Evolutionary conservation across 192 early-diverging fungal genomes (phyloP).

Genomic region (Coemansia sp.): DNA sequence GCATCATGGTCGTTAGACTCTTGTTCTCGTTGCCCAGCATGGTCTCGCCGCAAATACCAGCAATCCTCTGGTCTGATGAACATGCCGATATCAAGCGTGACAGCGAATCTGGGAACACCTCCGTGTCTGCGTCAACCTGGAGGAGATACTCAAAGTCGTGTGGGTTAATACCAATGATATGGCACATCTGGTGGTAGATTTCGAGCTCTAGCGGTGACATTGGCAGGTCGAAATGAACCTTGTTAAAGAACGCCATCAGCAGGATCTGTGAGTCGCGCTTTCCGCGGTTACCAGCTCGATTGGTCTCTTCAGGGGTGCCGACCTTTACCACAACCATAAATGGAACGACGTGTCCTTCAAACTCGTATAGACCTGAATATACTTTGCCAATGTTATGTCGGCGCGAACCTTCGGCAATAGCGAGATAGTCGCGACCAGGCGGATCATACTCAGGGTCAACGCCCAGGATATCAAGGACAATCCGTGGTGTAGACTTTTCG

Average conservation of each 20-base stretch:
- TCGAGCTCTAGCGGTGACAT: slow-evolving; percentile 93
- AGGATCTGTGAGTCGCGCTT: slow-evolving; percentile 95
- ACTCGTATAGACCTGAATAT: slow-evolving; percentile 88
- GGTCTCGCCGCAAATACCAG: slow-evolving; percentile 91
- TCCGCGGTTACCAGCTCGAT: slow-evolving; percentile 85
- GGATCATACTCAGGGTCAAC: slow-evolving; percentile 76
- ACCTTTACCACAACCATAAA: slow-evolving; percentile 92
- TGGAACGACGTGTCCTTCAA: slow-evolving; percentile 79
- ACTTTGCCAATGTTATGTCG: slow-evolving; percentile 90
- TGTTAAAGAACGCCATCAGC: slow-evolving; percentile 84
- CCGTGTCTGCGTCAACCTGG: slow-evolving; percentile 76
- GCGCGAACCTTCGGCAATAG: slow-evolving; percentile 82
- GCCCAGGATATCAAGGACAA: slow-evolving; percentile 84
- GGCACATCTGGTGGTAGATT: slow-evolving; percentile 91
- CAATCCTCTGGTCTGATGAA: slow-evolving; percentile 66
- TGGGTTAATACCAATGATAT: slow-evolving; percentile 83
- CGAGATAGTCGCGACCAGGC: slow-evolving; percentile 76
- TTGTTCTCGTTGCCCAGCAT: slow-evolving; percentile 79
- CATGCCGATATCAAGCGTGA: slow-evolving; percentile 77
- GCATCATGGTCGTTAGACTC: slow-evolving; percentile 92
- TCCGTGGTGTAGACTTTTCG: slow-evolving; percentile 82
- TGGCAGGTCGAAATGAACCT: slow-evolving; percentile 79
- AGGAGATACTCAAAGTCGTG: slow-evolving; percentile 69
- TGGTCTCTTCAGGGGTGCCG: slow-evolving; percentile 75
- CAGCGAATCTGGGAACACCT: slow-evolving; percentile 74